Percentiles rank a stretch among this genome's conserved stretches.
Evolutionary conservation across 257 asterid genomes (phyloP).

Genomic region (Coffea eugenioides): DNA sequence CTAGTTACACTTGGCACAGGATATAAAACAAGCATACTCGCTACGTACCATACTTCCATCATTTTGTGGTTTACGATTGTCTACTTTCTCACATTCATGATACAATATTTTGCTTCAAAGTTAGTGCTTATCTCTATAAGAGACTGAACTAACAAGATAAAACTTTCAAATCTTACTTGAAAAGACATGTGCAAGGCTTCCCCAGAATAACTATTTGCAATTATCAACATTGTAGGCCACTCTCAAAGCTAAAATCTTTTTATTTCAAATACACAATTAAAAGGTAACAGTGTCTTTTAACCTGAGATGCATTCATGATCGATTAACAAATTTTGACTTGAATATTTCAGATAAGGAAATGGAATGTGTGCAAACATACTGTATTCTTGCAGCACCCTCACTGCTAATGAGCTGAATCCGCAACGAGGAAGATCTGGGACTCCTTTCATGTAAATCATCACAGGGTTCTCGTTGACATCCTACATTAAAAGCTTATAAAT

Average conservation of each 20-base stretch:
- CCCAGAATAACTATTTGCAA: background rate
- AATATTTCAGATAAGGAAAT: background rate
- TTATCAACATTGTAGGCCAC: background rate
- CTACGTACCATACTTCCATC: background rate
- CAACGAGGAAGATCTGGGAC: conserved; percentile 85
- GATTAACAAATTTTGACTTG: background rate
- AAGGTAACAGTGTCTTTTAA: background rate
- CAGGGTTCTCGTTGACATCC: conserved; percentile 93
- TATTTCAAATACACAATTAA: background rate
- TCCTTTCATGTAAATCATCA: conserved; percentile 98
- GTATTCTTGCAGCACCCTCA: conserved; percentile 74
- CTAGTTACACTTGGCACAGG: background rate
- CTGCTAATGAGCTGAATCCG: conserved; percentile 95
- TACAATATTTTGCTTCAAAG: background rate
- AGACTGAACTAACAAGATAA: background rate
- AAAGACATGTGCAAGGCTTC: background rate
- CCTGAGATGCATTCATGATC: background rate
- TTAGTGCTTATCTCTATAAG: background rate
- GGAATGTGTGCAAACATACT: conserved; percentile 47
- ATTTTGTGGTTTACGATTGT: no score
- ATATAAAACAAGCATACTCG: background rate
- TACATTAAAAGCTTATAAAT: conserved; percentile 27
- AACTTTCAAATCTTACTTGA: background rate
- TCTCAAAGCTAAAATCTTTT: background rate
- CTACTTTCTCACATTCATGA: background rate